Evolutionary conservation across 2,329 filamentous ascomycete species (phyloP), one percentile per base, ranked within the genome.

Genomic region (Calonectria pseudoreteaudii): DNA sequence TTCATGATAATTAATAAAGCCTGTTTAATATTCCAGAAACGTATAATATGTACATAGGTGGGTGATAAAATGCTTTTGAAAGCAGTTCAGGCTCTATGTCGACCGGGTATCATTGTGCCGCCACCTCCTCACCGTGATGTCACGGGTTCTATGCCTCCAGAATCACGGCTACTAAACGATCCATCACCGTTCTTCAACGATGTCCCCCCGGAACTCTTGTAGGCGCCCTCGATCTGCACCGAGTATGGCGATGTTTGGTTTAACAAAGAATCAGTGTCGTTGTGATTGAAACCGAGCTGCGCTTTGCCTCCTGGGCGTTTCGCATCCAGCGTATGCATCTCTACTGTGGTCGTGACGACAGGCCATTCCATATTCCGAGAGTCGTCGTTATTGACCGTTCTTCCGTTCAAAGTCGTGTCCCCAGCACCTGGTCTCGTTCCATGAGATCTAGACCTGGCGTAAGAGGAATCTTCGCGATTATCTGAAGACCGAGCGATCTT

Each of bases 401-500:
- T 60, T 3, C 41, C 60, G 2, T 65, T 41, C 20, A 70, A 16
- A 11, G 52, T 62, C 3, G 67, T 67, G 14, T 60, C 67, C 26
- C 52, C 71, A 13, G 10, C 34, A 26, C 56, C 56, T 9, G 56
- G 56, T 31, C 67, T 34, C 13, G 71, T 70, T 30, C 67, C 67
- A n/a, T 64, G 67, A 3, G 71, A 73, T 41, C 50, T 52, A 14
- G 71, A 66, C 11, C 41, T 44, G 11, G 49, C 34, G 30, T 73
- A 66, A 16, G 69, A 68, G 1, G 67, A 72, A 2, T 62, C 56
- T 7, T 41, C 66, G 30, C 53, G 58, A 18, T 30, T 28, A 18
- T 65, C 50, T 11, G 67, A 69, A 7, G 67, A 62, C 13, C 79
- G 72, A 1, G 82, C 82, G 26, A 87, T 81, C 66, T 84, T 85